Percentiles rank a stretch among this genome's conserved stretches.
phyloP scores from a whole-genome alignment of 2,329 filamentous ascomycete species.

The Metarhizium rileyi region DNA sequence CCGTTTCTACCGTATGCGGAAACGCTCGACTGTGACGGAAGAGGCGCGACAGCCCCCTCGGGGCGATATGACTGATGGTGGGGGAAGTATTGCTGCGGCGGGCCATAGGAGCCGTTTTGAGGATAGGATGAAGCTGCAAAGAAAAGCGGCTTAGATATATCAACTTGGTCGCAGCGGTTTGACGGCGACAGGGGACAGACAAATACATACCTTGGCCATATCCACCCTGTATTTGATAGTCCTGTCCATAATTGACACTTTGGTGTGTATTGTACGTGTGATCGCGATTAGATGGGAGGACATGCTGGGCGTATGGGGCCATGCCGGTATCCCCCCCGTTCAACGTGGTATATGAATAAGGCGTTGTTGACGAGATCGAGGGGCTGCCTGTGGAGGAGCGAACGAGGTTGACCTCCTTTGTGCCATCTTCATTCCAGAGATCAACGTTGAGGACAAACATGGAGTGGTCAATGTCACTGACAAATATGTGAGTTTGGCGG shows the following conservation, averaged over 20 bases:
- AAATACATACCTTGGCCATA: constrained; percentile 23
- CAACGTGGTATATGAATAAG: constrained; percentile 58
- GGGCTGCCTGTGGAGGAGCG: constrained; percentile 56
- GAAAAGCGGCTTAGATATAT: neutral
- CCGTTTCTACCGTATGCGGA: constrained; percentile 19
- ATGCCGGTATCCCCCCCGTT: constrained; percentile 23
- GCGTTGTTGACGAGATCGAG: constrained; percentile 72
- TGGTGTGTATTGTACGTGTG: constrained; percentile 19
- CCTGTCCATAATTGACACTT: constrained; percentile 21
- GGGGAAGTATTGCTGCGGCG: constrained; percentile 28
- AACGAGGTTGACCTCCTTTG: constrained; percentile 56
- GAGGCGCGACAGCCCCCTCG: constrained; percentile 16
- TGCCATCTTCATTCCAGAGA: constrained; percentile 56
- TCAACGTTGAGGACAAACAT: constrained; percentile 54
- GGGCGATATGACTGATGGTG: constrained; percentile 21
- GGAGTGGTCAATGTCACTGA: constrained; percentile 27
- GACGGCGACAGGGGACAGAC: neutral
- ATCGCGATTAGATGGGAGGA: constrained; percentile 29
- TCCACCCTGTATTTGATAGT: constrained; percentile 20
- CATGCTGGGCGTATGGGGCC: constrained; percentile 22
- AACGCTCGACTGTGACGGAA: constrained; percentile 18
- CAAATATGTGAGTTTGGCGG: neutral
- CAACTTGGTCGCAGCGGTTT: neutral
- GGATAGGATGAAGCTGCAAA: constrained; percentile 17
- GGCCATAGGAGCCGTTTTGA: constrained; percentile 23